A percentile compares a stretch with the other conserved stretches of the same genome.
Evolutionary conservation across 371 early-diverging fungal species (phyloP).

Genomic region (Amoeboaphelidium protococcarum): DNA sequence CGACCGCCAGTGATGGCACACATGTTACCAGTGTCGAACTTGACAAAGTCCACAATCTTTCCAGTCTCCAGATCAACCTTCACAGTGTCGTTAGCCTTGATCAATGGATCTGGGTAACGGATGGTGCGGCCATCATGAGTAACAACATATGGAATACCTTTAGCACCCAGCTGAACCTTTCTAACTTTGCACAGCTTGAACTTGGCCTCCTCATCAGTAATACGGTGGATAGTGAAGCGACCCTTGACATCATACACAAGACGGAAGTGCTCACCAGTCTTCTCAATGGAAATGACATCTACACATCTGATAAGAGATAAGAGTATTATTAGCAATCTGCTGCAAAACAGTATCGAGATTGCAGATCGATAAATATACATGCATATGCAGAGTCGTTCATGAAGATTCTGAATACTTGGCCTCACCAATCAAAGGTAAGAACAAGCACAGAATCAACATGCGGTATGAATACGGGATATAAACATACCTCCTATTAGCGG

Average conservation of each 20-base stretch:
- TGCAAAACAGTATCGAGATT: neutral
- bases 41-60: constrained; percentile 80
- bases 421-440: neutral
- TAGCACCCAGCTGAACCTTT: constrained; percentile 71
- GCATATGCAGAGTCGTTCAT: neutral
- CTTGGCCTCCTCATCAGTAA: constrained; percentile 86
- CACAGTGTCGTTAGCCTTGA: constrained; percentile 97
- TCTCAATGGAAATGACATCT: constrained; percentile 96
- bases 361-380: neutral
- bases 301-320: constrained; percentile 1
- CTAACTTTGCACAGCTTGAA: constrained; percentile 98
- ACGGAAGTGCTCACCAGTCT: constrained; percentile 98
- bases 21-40: constrained; percentile 88
- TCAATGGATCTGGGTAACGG: constrained; percentile 96
- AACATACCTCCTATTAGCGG: no score
- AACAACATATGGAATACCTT: constrained; percentile 84
- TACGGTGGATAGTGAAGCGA: constrained; percentile 97
- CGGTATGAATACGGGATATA: no score
- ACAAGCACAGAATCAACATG: no score
- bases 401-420: neutral
- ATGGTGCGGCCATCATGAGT: constrained; percentile 99
- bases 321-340: neutral
- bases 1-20: constrained; percentile 95
- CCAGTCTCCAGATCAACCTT: constrained; percentile 80
- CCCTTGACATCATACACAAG: constrained; percentile 96